Percentiles rank a stretch among this genome's conserved stretches.
Evolutionary conservation across 2,329 filamentous ascomycete species (phyloP).

Genomic region (Fusarium solani-melongenae): DNA sequence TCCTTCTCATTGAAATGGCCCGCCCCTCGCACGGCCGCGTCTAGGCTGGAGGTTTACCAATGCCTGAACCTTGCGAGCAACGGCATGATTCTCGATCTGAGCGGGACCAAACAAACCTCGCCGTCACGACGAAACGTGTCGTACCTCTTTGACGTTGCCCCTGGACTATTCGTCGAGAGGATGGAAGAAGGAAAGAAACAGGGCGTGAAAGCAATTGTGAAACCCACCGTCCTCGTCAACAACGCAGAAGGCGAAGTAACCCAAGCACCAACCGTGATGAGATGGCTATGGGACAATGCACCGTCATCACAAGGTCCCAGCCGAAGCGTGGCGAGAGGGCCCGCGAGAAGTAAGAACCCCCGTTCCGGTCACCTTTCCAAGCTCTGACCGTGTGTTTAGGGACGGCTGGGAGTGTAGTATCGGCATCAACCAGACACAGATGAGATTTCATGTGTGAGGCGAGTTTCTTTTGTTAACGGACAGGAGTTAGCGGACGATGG

Average conservation of each 20-base stretch:
- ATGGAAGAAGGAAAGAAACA: conserved; percentile 48
- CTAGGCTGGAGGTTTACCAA: conserved; percentile 51
- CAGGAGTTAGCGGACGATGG: conserved; percentile 15
- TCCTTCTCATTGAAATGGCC: conserved; percentile 53
- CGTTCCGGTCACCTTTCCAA: conserved; percentile 29
- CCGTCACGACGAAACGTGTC: conserved; percentile 44
- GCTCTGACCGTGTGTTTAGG: conserved; percentile 46
- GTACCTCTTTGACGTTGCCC: conserved; percentile 52
- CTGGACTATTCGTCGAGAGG: conserved; percentile 52
- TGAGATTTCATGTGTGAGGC: conserved; percentile 9
- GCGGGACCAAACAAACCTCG: conserved; percentile 44
- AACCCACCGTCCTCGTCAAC: conserved; percentile 49
- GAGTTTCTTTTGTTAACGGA: not conserved
- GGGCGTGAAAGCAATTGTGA: conserved; percentile 46
- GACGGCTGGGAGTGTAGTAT: conserved; percentile 27
- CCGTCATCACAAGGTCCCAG: conserved; percentile 24
- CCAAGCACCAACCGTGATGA: conserved; percentile 48
- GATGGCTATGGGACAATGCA: conserved; percentile 48
- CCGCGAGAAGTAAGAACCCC: conserved; percentile 45
- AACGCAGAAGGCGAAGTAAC: conserved; percentile 41
- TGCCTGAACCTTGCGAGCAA: conserved; percentile 50
- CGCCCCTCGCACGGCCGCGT: conserved; percentile 49
- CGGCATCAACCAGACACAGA: conserved; percentile 31
- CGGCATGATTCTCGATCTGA: conserved; percentile 45
- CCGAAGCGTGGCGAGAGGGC: conserved; percentile 33